Evolutionary conservation across 345 rosid genomes (phyloP), one percentile per base, ranked within the genome.

Genomic region (Hibiscus syriacus): DNA sequence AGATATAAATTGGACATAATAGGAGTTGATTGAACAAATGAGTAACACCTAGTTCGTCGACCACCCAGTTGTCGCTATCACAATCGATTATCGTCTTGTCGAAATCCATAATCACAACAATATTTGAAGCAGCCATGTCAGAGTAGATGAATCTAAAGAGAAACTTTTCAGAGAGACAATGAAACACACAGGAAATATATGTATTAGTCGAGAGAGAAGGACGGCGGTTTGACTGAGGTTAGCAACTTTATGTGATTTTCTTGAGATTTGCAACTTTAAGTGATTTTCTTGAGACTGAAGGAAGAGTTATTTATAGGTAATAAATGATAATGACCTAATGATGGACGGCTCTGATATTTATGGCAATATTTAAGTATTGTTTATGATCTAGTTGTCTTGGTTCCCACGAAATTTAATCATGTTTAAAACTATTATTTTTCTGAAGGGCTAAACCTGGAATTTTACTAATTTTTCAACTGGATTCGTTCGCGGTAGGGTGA

Each of bases 51-150:
- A 92, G 69, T 64, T 69, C 91, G 69, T 92, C 95, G 7, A 92
- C 45, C 0, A 90, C 90, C 87, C 90, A 92, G 34, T 90, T 90
- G 34, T 92, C 98, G 34, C 96, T 92, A 65, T 90, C 98, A 12
- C 84, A 85, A 38, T 92, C 96, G 55, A 92, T 67, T 59, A 89
- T 90, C 2, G 95, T 92, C 79, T 89, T 85, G 71, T 92, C 96
- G 27, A 92, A 92, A 53, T 92, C 96, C 65, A 92, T 90, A 45
- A 92, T 79, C 55, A 81, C 87, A 17, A 88, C 80, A 61, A 79
- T 56, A 45, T 74, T 29, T 19, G 64, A 80, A 83, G 82, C 81
- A 82, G 81, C 2, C 25, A 20, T 34, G 63, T 6, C 12, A 43
- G 17, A 45, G 0, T 12, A 3, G 25, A 46, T 16, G 67, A 64